A percentile compares a stretch with the other conserved stretches of the same genome.
Evolutionary conservation across 2,329 filamentous ascomycete species (phyloP).

Genomic region (Penicillium sp.): DNA sequence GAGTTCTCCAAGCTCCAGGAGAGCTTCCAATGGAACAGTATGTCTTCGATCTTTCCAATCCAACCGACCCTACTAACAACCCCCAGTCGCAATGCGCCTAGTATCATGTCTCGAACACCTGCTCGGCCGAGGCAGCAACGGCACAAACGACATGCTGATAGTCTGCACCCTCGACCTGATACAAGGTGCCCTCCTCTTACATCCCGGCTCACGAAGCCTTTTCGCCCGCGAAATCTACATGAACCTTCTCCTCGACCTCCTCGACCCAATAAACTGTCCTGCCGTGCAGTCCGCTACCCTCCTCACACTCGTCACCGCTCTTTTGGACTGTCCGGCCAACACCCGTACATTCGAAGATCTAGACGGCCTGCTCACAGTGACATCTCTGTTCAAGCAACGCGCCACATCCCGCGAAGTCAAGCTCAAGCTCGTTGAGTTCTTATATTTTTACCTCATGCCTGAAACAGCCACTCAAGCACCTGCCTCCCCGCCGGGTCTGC

Average conservation of each 20-base stretch:
- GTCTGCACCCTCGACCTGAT: slow-evolving; percentile 84
- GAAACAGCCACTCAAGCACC: slow-evolving; percentile 61
- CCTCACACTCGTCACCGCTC: slow-evolving; percentile 83
- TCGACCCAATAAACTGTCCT: slow-evolving; percentile 88
- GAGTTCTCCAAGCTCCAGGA: slow-evolving; percentile 98
- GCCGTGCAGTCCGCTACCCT: slow-evolving; percentile 89
- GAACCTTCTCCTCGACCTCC: slow-evolving; percentile 93
- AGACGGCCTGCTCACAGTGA: slow-evolving; percentile 88
- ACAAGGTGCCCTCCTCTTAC: slow-evolving; percentile 83
- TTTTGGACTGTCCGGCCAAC: slow-evolving; percentile 83
- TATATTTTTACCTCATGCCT: slow-evolving; percentile 98
- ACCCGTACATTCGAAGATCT: slow-evolving; percentile 89
- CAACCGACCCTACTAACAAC: background rate
- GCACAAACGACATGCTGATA: slow-evolving; percentile 84
- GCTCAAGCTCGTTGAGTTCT: slow-evolving; percentile 91
- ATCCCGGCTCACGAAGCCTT: slow-evolving; percentile 83
- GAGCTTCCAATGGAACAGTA: slow-evolving; percentile 93
- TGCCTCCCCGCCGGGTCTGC: slow-evolving; percentile 53
- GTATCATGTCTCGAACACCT: slow-evolving; percentile 83
- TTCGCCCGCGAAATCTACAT: slow-evolving; percentile 91
- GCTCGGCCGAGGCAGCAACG: slow-evolving; percentile 77
- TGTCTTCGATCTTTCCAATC: slow-evolving; percentile 15
- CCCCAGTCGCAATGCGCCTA: slow-evolving; percentile 73
- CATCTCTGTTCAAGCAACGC: slow-evolving; percentile 87
- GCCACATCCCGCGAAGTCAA: slow-evolving; percentile 86